These are phyloP conservation scores for Eutrema salsugineum DNA, from an alignment of 441 rosid species.

Conservation along the genomic window DNA sequence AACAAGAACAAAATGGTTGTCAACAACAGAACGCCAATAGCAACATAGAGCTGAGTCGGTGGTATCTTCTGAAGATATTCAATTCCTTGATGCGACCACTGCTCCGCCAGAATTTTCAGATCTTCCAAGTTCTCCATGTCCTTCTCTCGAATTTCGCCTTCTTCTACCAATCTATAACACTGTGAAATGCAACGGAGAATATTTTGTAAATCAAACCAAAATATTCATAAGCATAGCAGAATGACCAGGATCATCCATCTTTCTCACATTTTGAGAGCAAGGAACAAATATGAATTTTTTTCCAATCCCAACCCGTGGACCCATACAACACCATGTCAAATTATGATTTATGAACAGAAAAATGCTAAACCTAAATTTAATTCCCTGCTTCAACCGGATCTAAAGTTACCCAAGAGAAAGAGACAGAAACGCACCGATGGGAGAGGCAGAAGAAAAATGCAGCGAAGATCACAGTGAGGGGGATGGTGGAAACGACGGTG, in stretches of 20 bases:
- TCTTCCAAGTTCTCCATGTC: slow-evolving; percentile 63
- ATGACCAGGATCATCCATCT: background rate
- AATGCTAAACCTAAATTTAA: background rate
- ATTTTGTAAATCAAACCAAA: background rate
- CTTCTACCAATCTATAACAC: background rate
- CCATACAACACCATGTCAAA: background rate
- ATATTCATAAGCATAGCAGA: background rate
- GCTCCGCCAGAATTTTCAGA: slow-evolving; percentile 48
- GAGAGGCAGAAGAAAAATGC: background rate
- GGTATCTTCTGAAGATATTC: slow-evolving; percentile 52
- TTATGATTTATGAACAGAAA: background rate
- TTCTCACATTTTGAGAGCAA: background rate
- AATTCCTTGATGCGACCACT: slow-evolving; percentile 47
- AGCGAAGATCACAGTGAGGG: background rate
- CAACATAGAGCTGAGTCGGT: slow-evolving; percentile 68
- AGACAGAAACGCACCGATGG: background rate
- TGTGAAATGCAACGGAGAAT: too few relatives aligned
- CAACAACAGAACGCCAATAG: slow-evolving; percentile 51
- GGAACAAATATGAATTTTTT: background rate
- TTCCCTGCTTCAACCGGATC: background rate
- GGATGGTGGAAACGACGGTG: background rate
- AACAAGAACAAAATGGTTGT: slow-evolving; percentile 52
- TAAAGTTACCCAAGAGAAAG: background rate
- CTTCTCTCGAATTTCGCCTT: background rate
- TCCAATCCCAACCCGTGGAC: background rate